Evolutionary conservation across 306 rosid genomes (phyloP), one percentile per base, ranked within the genome.

Genomic region (Vachellia collinsii): DNA sequence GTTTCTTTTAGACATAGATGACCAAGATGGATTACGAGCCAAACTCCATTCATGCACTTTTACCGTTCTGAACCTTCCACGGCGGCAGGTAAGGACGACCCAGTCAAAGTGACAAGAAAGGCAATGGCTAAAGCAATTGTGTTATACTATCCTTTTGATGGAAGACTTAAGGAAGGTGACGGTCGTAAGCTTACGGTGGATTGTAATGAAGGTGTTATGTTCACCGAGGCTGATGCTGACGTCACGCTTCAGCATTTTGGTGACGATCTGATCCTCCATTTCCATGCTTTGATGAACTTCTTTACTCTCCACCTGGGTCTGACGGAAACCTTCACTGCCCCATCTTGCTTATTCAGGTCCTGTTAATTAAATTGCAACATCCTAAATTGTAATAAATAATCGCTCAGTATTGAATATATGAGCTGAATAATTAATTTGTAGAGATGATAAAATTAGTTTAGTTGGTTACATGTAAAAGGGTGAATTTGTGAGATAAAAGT

Each of bases 171-270:
- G 37, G 65, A 58, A 58, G 65, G 65, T 58, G 65, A 58, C 22
- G 65, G 65, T 9, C 14, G 65, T 3, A 58, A 58, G 4, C 65
- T 58, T 23, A 22, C 23, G 65, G 65, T 58, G 16, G 65, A 58
- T 9, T 58, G 65, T 58, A 58, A 58, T 58, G 65, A 11, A 58
- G 65, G 65, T 9, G 65, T 58, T 20, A 58, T 58, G 65, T 58
- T 58, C 65, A 58, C 23, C 23, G 65, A 58, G 65, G 65, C 65
- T 22, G 37, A 58, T 9, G 65, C 65, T 58, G 65, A 58, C 7
- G 37, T 58, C 37, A 22, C 37, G 7, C 65, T 58, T 58, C 34
- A 58, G 9, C 36, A 58, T 36, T 58, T 58, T 58, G 65, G 65
- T 22, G 65, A 22, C 3, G 65, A 58, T 58, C 65, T 58, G 9